Percentiles rank a stretch among this genome's conserved stretches.
Conservation (phyloP, 495 filamentous ascomycete species). For the Clavariopsis aquatica region DNA sequence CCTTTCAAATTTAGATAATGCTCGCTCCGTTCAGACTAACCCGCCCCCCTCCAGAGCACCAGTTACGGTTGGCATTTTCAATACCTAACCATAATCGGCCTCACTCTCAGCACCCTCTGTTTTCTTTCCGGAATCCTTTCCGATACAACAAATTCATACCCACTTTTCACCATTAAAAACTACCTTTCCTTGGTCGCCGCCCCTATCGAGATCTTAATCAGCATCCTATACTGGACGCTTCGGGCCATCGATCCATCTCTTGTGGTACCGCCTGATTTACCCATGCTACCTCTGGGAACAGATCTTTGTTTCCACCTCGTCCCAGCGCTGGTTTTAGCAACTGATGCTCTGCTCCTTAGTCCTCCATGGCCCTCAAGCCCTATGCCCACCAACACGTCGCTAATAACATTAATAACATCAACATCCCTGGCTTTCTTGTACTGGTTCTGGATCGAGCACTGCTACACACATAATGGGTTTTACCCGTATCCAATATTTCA, state of each 20-base stretch:
- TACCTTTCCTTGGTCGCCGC: constrained; percentile 68
- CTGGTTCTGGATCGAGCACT: constrained; percentile 87
- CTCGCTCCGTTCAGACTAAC: neutral
- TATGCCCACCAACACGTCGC: constrained; percentile 48
- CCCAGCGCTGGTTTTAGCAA: constrained; percentile 67
- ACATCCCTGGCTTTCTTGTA: constrained; percentile 69
- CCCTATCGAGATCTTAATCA: constrained; percentile 79
- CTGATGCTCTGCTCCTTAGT: constrained; percentile 73
- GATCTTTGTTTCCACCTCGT: constrained; percentile 78
- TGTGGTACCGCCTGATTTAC: constrained; percentile 44
- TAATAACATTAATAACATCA: constrained; percentile 58
- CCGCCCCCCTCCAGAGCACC: constrained; percentile 53
- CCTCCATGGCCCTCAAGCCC: constrained; percentile 75
- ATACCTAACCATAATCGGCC: constrained; percentile 78
- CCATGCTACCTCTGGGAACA: constrained; percentile 41
- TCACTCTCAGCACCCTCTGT: constrained; percentile 66
- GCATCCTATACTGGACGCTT: constrained; percentile 82
- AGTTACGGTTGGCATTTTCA: constrained; percentile 84
- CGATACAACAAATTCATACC: constrained; percentile 66
- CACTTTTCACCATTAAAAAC: constrained; percentile 75
- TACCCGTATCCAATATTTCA: constrained; percentile 89
- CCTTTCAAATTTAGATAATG: neutral
- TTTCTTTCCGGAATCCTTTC: constrained; percentile 72
- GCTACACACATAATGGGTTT: constrained; percentile 74
- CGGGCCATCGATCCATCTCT: constrained; percentile 64